Percentiles rank a stretch among this genome's conserved stretches.
phyloP scores from a whole-genome alignment of 140 eudicot species.

The Bidens hawaiensis region DNA sequence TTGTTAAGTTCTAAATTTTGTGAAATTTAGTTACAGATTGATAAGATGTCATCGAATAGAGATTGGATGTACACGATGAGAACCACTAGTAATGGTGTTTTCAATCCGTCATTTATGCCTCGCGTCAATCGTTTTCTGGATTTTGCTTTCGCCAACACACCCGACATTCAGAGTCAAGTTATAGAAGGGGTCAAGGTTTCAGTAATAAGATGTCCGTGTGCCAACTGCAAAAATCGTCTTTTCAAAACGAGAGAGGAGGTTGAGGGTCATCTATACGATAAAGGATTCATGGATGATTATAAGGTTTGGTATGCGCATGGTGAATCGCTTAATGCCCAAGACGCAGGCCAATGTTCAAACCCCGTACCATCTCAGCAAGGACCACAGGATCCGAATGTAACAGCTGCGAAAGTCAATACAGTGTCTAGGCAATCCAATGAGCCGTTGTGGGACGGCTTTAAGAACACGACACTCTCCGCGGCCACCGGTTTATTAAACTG shows the following conservation, averaged over 20 bases:
- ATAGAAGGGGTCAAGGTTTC: background rate
- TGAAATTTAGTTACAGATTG: background rate
- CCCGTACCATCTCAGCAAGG: background rate
- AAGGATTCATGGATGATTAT: background rate
- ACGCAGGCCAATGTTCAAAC: background rate
- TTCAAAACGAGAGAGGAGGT: too few species aligned
- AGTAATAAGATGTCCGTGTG: background rate
- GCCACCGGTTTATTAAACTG: too few species aligned
- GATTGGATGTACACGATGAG: background rate
- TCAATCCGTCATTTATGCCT: background rate
- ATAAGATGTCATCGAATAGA: background rate
- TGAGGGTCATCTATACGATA: background rate
- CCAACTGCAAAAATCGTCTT: background rate
- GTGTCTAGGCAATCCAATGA: too few species aligned
- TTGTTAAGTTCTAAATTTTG: background rate
- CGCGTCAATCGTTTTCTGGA: background rate
- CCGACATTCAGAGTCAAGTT: background rate
- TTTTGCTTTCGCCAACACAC: too few species aligned
- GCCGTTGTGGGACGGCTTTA: too few species aligned
- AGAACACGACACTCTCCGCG: too few species aligned
- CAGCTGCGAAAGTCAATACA: too few species aligned
- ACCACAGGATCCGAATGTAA: too few species aligned
- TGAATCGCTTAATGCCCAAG: background rate
- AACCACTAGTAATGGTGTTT: background rate
- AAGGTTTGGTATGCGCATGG: background rate